These are phyloP conservation scores for Podila horticola DNA, from an alignment of 192 early-diverging fungal genomes.

Conservation along the genomic window DNA sequence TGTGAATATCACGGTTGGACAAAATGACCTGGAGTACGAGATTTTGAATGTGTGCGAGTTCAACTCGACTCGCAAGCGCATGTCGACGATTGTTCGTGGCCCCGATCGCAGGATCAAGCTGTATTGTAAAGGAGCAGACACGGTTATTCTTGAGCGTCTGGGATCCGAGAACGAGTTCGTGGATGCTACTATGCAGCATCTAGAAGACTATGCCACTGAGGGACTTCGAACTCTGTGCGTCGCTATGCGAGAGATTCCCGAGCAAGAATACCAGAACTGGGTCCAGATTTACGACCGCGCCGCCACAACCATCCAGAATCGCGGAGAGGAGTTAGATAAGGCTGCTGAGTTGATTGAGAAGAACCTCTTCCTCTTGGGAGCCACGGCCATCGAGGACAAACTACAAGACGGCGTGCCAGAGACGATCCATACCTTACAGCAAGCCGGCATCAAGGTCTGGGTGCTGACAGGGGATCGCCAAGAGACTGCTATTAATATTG, in stretches of 20 bases:
- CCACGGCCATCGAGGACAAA: constrained; percentile 99
- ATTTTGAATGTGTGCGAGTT: constrained; percentile 98
- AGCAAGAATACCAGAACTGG: constrained; percentile 90
- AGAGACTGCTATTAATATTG: constrained; percentile 99
- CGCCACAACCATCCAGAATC: constrained; percentile 90
- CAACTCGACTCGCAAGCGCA: constrained; percentile 98
- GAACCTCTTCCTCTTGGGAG: constrained; percentile 90
- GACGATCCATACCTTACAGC: constrained; percentile 94
- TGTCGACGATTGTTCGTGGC: constrained; percentile 91
- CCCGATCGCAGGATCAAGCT: constrained; percentile 89
- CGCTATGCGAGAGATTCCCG: constrained; percentile 91
- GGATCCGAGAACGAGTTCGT: constrained; percentile 76
- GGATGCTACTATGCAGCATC: constrained; percentile 73
- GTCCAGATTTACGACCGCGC: constrained; percentile 84
- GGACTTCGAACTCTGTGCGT: constrained; percentile 96
- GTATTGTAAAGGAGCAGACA: constrained; percentile 98
- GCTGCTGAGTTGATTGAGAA: constrained; percentile 97
- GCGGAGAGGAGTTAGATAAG: constrained; percentile 87
- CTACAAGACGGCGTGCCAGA: constrained; percentile 99
- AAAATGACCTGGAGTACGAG: constrained; percentile 77
- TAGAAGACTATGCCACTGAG: constrained; percentile 97
- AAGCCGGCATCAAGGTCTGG: constrained; percentile 97
- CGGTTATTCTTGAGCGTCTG: constrained; percentile 94
- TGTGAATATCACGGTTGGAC: constrained; percentile 59
- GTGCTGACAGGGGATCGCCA: constrained; percentile 98